Percentiles rank a stretch among this genome's conserved stretches.
phyloP scores from a whole-genome alignment of 208 protist genomes.

The Crithidia brevicula region DNA sequence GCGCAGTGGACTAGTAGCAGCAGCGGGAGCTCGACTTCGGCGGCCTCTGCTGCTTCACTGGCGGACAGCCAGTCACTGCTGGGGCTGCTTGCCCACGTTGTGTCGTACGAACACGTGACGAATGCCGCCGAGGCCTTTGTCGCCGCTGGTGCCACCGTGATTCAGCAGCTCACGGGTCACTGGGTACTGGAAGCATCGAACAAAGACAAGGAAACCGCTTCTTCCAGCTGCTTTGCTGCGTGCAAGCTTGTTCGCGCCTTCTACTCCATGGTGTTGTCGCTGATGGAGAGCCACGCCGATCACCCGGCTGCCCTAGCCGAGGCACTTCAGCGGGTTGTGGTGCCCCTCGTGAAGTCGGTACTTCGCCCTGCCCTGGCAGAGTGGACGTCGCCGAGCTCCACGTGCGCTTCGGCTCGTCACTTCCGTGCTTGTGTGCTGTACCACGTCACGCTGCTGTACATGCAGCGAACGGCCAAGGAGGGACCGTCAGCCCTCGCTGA shows the following conservation, averaged over 20 bases:
- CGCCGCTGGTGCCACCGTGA: conserved; percentile 20
- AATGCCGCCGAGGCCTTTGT: conserved; percentile 35
- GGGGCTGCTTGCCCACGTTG: conserved; percentile 52
- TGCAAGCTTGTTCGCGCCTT: conserved; percentile 29
- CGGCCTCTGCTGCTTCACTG: neutral
- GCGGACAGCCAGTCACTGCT: conserved; percentile 43
- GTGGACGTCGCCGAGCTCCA: conserved; percentile 9
- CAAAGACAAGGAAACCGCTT: neutral
- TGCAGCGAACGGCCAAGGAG: conserved; percentile 11
- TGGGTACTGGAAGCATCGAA: too few species aligned
- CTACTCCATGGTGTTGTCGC: conserved; percentile 27
- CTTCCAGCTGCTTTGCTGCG: conserved; percentile 12
- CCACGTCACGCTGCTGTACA: conserved; percentile 48
- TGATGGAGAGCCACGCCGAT: conserved; percentile 18
- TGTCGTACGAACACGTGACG: conserved; percentile 37
- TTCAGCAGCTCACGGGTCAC: conserved; percentile 23
- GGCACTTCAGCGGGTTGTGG: conserved; percentile 29
- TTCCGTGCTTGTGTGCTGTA: conserved; percentile 37
- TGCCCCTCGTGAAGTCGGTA: conserved; percentile 23
- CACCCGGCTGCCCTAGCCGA: neutral
- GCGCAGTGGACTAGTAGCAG: conserved; percentile 40
- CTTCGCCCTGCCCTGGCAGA: conserved; percentile 13
- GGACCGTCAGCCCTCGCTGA: conserved; percentile 1
- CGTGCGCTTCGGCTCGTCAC: neutral
- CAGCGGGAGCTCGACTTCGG: conserved; percentile 15